Evolutionary conservation across 2,329 filamentous ascomycete species (phyloP), one percentile per base, ranked within the genome.

Genomic region (Penicillium sp.): DNA sequence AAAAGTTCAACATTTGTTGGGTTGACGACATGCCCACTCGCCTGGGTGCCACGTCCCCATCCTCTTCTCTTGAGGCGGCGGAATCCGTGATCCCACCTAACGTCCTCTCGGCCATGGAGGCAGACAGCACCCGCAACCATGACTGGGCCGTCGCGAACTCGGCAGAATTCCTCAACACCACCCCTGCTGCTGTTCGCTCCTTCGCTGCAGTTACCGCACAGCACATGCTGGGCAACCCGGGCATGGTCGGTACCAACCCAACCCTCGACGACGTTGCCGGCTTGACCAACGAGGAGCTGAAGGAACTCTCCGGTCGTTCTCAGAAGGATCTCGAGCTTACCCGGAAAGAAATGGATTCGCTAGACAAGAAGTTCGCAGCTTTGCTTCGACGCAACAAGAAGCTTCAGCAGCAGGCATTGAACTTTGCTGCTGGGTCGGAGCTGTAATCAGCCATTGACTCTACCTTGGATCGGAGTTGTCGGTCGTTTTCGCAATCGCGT

Each of bases 281-380:
- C 6, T 73, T 79, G 70, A 74, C 76, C 16, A 69, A 72, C 36
- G 72, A 76, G 34, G 73, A 76, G 38, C 63, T 79, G 25, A 70
- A 72, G 40, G 63, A 69, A 15, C 75, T 78, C 50, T 70, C 77
- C 13, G 62, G 70, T 43, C 72, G 71, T 45, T 76, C 76, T 5
- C 75, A 78, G 29, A 83, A 86, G 52, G 88, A 93, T 72, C 87
- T 92, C 76, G 88, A 92, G 63, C 79, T 79, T 10, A 83, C 92
- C 64, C 86, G 87, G 72, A 81, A 82, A 64, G 87, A 93, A 58
- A 86, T 92, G 65, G 81, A 79, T 53, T 57, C 68, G 5, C 67
- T 77, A 36, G 77, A 79, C 60, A 79, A 79, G 65, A 76, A 77
- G 59, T 67, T 77, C 29, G 63, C 62, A 25, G 74, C 70, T 11